These are phyloP conservation scores for Acanthamoeba lenticulata DNA, from an alignment of 208 protist species.

Conservation along the genomic window DNA sequence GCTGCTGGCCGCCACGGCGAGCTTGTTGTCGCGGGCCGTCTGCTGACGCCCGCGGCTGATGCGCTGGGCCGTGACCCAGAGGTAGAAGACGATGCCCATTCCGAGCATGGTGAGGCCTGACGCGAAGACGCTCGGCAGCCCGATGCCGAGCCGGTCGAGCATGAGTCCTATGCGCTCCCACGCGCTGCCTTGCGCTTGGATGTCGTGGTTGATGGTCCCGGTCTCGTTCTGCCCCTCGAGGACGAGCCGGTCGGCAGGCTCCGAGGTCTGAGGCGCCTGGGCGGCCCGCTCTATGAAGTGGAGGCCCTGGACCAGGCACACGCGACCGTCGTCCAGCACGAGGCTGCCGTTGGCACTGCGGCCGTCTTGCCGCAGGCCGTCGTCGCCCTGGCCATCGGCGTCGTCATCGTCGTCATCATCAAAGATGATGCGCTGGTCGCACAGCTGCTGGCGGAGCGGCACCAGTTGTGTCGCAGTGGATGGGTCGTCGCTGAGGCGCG, in stretches of 20 bases:
- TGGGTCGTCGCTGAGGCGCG: not conserved
- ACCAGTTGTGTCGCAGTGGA: not conserved
- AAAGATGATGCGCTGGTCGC: not conserved
- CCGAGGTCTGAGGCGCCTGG: not conserved
- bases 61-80: not conserved
- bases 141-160: conserved; percentile 1
- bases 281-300: not conserved
- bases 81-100: not conserved
- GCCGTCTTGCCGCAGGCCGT: not conserved
- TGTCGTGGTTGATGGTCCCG: not conserved
- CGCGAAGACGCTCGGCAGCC: not conserved
- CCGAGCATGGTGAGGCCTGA: not conserved
- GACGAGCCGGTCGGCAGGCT: not conserved
- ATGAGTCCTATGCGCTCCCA: not conserved
- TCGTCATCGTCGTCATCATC: not conserved
- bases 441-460: no score
- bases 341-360: not conserved
- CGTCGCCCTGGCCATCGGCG: not conserved
- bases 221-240: not conserved
- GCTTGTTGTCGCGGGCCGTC: no score
- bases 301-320: not conserved
- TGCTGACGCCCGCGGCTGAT: not conserved
- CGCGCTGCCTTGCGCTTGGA: not conserved
- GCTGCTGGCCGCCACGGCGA: no score
- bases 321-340: not conserved